Percentiles rank a stretch among this genome's conserved stretches.
These are phyloP conservation scores for Rhodofomes roseus DNA, from an alignment of 1,284 basidiomycete species.

Conservation along the genomic window DNA sequence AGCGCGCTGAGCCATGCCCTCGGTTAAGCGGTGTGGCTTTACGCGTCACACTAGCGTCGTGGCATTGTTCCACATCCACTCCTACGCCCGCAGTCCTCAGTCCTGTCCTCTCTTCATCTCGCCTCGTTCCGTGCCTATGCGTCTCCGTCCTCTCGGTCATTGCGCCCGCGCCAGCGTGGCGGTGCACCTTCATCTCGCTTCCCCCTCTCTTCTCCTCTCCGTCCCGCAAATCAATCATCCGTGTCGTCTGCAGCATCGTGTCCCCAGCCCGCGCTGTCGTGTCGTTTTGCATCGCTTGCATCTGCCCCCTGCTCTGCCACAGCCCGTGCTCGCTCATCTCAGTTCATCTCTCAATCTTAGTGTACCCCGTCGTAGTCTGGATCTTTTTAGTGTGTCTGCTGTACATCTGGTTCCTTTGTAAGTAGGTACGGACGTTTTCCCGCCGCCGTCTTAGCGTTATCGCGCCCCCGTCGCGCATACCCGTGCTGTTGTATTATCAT, in stretches of 20 bases:
- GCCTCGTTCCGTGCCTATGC: background rate
- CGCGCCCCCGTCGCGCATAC: background rate
- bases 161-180: background rate
- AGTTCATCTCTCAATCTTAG: background rate
- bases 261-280: background rate
- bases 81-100: background rate
- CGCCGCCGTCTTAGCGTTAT: background rate
- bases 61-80: background rate
- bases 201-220: background rate
- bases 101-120: background rate
- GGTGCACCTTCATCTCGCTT: background rate
- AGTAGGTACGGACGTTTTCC: background rate
- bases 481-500: background rate
- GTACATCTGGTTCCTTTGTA: background rate
- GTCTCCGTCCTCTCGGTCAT: background rate
- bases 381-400: background rate
- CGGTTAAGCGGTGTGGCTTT: constrained; percentile 8
- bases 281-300: background rate
- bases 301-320: background rate
- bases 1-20: constrained; percentile 21
- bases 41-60: background rate
- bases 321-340: background rate
- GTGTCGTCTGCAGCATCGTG: background rate
- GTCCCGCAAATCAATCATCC: background rate
- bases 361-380: background rate